Evolutionary conservation across 2,329 filamentous ascomycete genomes (phyloP), one percentile per base, ranked within the genome.

Genomic region (Cercospora sesami): DNA sequence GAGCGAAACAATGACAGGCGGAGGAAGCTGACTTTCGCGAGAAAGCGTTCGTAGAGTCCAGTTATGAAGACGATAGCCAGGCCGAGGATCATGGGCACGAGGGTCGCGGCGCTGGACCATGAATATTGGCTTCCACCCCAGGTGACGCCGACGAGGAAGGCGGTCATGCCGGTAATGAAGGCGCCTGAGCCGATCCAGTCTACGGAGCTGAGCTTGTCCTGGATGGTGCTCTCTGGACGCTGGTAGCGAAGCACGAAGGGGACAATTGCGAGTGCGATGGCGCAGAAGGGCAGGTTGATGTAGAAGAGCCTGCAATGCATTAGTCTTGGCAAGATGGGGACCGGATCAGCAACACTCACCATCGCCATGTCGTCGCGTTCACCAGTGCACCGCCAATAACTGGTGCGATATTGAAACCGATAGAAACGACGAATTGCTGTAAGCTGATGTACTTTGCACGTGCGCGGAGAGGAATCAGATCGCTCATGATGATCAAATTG

Each of bases 191-290:
- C 74, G 10, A 69, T 60, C 74, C 73, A 75, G 66, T 76, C 74
- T 8, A 76, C 65, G 14, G 60, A 66, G 33, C 66, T 63, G 51
- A 74, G 48, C 51, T 72, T 72, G 16, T 71, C 67, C 16, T 69
- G 63, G 16, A 73, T 59, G 5, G 69, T 69, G 16, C 63, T 64
- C 48, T 58, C 51, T 10, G 68, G 63, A 16, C 58, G 80, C 84
- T 87, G 14, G 85, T 87, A 18, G 39, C 79, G 80, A 30, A 89
- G 78, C 73, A 86, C 86, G 26, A 87, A 70, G 1, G 76, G 73
- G 2, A 79, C 73, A 51, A 77, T 69, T 58, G 75, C 33, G n/a
- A 78, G 74, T 7, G 72, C 75, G 30, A 78, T 67, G 30, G 65
- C 75, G 66, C 76, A 77, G 67, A 80, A 79, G 2, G 79, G 79